Percentiles rank a stretch among this genome's conserved stretches.
These are phyloP conservation scores for Cadophora malorum DNA, from an alignment of 2,329 filamentous ascomycete species.

Conservation along the genomic window DNA sequence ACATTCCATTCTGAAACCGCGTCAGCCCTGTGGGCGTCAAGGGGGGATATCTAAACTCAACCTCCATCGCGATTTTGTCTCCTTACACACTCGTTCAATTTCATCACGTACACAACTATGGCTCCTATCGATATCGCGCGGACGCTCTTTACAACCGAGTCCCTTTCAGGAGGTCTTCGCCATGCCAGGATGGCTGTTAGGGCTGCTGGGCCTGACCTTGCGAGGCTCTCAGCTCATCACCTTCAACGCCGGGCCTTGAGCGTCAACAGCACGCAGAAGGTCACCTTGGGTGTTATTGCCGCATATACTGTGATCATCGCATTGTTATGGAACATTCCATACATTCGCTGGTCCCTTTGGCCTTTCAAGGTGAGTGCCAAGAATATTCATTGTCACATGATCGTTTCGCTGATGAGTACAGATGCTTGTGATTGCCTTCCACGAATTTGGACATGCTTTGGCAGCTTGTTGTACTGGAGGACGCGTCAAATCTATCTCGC, in stretches of 20 bases:
- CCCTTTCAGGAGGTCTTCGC: slow-evolving; percentile 18
- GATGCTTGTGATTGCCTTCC: slow-evolving; percentile 86
- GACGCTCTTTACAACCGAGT: slow-evolving; percentile 10
- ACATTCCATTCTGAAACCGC: slow-evolving; percentile 19
- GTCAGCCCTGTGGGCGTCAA: slow-evolving; percentile 2
- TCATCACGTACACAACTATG: slow-evolving; percentile 22
- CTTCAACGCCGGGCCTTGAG: slow-evolving; percentile 34
- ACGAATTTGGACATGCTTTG: slow-evolving; percentile 80
- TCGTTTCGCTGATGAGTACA: slow-evolving; percentile 43
- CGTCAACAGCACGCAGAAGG: slow-evolving; percentile 68
- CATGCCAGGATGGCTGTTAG: slow-evolving; percentile 22
- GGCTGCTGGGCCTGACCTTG: slow-evolving; percentile 33
- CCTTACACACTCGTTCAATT: slow-evolving; percentile 15
- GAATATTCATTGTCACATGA: background rate
- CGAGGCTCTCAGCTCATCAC: slow-evolving; percentile 30
- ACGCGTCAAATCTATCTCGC: slow-evolving; percentile 73
- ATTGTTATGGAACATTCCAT: slow-evolving; percentile 80
- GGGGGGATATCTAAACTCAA: background rate
- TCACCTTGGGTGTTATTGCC: slow-evolving; percentile 74
- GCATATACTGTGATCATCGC: slow-evolving; percentile 77
- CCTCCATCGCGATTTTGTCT: slow-evolving; percentile 1
- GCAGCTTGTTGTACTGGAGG: slow-evolving; percentile 76
- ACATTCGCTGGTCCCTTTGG: slow-evolving; percentile 77
- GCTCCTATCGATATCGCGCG: slow-evolving; percentile 25
- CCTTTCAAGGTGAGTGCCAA: slow-evolving; percentile 72